Evolutionary conservation across 2,329 filamentous ascomycete species (phyloP).

Genomic region (Xylariaceae sp.): DNA sequence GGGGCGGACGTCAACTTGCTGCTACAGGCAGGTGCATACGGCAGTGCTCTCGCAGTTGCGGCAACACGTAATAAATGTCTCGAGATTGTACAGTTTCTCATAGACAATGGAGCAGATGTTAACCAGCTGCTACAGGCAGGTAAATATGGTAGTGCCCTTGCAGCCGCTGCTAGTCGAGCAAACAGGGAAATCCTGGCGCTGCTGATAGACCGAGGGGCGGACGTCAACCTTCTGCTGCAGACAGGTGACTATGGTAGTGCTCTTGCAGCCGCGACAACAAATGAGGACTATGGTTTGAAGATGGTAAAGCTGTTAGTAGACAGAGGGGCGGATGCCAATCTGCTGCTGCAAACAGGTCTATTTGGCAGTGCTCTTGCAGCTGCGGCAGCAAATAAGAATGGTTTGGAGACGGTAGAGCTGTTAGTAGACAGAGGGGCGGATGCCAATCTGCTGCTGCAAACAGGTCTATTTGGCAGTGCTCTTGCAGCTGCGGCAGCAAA

Average conservation of each 20-base stretch:
- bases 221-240: neutral
- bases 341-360: neutral
- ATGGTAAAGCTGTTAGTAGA: neutral
- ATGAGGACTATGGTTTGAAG: too few relatives aligned
- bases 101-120: neutral
- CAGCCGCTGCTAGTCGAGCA: neutral
- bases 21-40: neutral
- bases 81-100: neutral
- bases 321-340: neutral
- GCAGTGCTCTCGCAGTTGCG: too few relatives aligned
- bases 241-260: neutral
- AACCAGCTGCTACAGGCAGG: neutral
- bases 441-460: neutral
- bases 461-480: neutral
- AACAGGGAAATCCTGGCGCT: neutral
- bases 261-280: neutral
- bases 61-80: too few relatives aligned
- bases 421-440: neutral
- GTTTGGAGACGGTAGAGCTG: neutral
- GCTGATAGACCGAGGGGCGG: neutral
- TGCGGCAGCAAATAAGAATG: neutral
- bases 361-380: neutral
- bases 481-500: neutral
- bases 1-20: conserved; percentile 3
- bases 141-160: neutral